phyloP scores from a whole-genome alignment of 31 red algal species.

The Endocladia muricata region DNA sequence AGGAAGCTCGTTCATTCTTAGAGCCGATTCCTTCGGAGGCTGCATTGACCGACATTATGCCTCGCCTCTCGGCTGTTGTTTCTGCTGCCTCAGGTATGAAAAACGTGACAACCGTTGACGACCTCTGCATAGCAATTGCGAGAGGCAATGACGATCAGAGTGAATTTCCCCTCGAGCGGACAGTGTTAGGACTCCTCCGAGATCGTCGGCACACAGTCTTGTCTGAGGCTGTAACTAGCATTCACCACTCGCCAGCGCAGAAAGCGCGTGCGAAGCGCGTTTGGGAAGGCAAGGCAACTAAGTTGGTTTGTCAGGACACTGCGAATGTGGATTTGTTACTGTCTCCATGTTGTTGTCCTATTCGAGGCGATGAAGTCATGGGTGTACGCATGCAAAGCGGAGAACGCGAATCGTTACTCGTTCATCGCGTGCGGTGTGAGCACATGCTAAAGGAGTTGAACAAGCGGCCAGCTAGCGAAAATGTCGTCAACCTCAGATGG shows the following conservation, averaged over 20 bases:
- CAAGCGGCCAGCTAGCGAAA: conserved; percentile 1
- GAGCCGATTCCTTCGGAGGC: conserved; percentile 62
- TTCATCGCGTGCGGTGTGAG: conserved; percentile 43
- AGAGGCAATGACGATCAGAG: conserved; percentile 10
- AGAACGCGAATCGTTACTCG: conserved; percentile 25
- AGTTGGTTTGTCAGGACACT: background rate
- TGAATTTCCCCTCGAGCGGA: conserved; percentile 23
- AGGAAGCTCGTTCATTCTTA: conserved; percentile 31
- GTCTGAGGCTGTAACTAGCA: background rate
- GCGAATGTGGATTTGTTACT: conserved; percentile 23
- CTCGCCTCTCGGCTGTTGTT: conserved; percentile 46
- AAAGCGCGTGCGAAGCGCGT: conserved; percentile 1
- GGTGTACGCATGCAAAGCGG: conserved; percentile 30
- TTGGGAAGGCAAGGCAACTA: background rate
- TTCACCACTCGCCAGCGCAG: background rate
- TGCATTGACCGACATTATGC: conserved; percentile 45
- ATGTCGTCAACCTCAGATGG: conserved; percentile 23
- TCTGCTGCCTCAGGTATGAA: conserved; percentile 24
- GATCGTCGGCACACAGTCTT: conserved; percentile 31
- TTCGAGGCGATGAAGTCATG: conserved; percentile 65
- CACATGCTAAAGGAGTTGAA: conserved; percentile 30
- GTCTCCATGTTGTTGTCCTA: conserved; percentile 58
- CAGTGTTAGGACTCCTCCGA: conserved; percentile 26
- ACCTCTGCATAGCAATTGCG: conserved; percentile 48
- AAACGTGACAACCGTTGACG: conserved; percentile 36